Percentiles rank a stretch among this genome's conserved stretches.
Conservation (phyloP, 2,329 filamentous ascomycete genomes). For the Epichloe sibirici region DNA sequence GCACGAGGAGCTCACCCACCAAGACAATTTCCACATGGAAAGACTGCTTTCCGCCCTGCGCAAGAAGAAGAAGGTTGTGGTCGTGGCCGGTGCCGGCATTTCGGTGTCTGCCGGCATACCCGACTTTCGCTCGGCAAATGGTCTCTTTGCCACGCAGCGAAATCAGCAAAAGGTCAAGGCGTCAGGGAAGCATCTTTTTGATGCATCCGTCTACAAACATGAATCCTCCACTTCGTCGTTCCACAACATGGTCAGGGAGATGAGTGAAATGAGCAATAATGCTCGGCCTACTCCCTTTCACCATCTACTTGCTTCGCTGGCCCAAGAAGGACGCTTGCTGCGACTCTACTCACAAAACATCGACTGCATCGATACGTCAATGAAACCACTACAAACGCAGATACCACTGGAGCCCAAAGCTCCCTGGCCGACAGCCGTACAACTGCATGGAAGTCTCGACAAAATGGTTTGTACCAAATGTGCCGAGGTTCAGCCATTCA, state of each 20-base stretch:
- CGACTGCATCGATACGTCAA: constrained; percentile 79
- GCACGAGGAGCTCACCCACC: constrained; percentile 33
- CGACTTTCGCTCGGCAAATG: constrained; percentile 86
- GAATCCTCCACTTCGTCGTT: constrained; percentile 80
- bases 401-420: constrained; percentile 73
- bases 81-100: constrained; percentile 92
- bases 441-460: constrained; percentile 83
- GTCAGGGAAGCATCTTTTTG: constrained; percentile 91
- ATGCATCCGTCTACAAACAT: constrained; percentile 94
- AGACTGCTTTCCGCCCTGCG: constrained; percentile 62
- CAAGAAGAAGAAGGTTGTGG: constrained; percentile 91
- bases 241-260: constrained; percentile 91
- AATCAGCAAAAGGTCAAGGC: constrained; percentile 77
- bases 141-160: constrained; percentile 76
- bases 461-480: constrained; percentile 98
- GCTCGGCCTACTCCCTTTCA: constrained; percentile 84
- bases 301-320: constrained; percentile 81
- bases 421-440: constrained; percentile 87
- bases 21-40: constrained; percentile 46
- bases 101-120: constrained; percentile 95
- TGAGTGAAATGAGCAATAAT: constrained; percentile 64
- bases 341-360: constrained; percentile 96
- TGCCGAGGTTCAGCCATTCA: constrained; percentile 60
- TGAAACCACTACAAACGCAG: constrained; percentile 66
- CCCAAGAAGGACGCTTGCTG: constrained; percentile 73